Conservation (phyloP, 2,329 filamentous ascomycete genomes). For the Monosporascus sp. region DNA sequence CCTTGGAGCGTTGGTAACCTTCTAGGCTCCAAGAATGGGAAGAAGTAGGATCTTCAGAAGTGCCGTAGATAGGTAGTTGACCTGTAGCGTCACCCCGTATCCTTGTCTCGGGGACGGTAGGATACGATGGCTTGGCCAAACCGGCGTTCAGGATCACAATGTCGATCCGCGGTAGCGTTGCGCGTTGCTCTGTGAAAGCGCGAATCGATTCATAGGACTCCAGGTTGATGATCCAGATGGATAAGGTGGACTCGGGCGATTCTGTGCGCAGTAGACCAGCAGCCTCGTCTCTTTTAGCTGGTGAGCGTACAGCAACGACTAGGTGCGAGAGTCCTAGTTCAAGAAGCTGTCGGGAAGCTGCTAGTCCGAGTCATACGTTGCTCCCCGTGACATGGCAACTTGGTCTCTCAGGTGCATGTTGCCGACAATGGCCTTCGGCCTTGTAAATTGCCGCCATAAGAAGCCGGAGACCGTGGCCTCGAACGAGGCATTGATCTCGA, state of each 20-base stretch:
- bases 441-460: conserved; percentile 24
- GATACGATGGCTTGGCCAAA: conserved; percentile 16
- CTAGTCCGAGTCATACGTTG: conserved; percentile 41
- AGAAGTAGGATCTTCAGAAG: conserved; percentile 28
- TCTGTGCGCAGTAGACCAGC: conserved; percentile 25
- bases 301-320: conserved; percentile 37
- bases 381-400: conserved; percentile 40
- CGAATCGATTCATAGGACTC: conserved; percentile 35
- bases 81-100: conserved; percentile 36
- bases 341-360: conserved; percentile 35
- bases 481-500: conserved; percentile 22
- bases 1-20: background rate
- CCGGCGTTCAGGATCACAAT: conserved; percentile 42
- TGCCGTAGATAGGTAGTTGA: conserved; percentile 32
- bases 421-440: conserved; percentile 13
- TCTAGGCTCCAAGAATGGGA: conserved; percentile 19
- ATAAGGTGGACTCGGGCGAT: conserved; percentile 27
- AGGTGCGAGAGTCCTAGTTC: conserved; percentile 30
- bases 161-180: conserved; percentile 33
- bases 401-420: conserved; percentile 25
- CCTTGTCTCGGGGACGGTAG: conserved; percentile 22
- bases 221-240: conserved; percentile 42
- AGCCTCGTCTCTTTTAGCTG: conserved; percentile 33
- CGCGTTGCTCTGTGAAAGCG: conserved; percentile 30
- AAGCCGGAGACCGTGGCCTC: conserved; percentile 37